Evolutionary conservation across 805 yeast species (phyloP), one percentile per base, ranked within the genome.

Genomic region (Candida adriatica): DNA sequence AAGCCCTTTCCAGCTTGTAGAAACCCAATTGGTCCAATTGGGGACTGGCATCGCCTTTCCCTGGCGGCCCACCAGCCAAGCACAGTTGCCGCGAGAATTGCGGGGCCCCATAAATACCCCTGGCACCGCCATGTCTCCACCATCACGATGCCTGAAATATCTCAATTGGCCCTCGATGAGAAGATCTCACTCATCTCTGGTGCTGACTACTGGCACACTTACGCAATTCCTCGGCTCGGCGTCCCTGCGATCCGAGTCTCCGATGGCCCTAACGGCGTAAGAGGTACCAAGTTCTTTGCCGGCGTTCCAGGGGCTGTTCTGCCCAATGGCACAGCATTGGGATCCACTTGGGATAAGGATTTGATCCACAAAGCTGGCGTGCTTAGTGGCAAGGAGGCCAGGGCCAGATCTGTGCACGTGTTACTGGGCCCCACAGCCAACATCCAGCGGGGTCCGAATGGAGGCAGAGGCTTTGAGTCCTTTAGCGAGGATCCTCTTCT

Each of bases 401-500:
- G 58, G 35, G 59, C 63, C 39, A 73, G 74, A 43, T 67, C 69
- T 22, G 75, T 64, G n/a, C 70, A 68, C 38, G 65, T 66, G 17
- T 58, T 66, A 30, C 55, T 68, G 27, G 75, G 70, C 4, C 73
- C 73, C 23, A 48, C 71, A 33, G 49, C 68, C 19, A 73, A 74
- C 56, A 73, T 72, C 39, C 71, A 62, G 29, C 56, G 80, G 30
- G 64, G 68, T 8, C 79, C 80, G 7, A 51, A 68, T 17, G 79
- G 79, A 16, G 80, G 83, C n/a, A 57, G 82, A 33, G 74, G 74
- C 3, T 75, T 74, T 46, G 83, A 75, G 50, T 62, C 74, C 75
- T 68, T 52, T 61, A n/a, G 73, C 17, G 82, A 75, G 51, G 83
- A 76, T 46, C 82, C 82, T 4, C 53, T 61, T 18, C 45, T 68